Base-by-base conservation (phyloP, 2,329 filamentous ascomycete species). In the Trematosphaeria pertusa region DNA sequence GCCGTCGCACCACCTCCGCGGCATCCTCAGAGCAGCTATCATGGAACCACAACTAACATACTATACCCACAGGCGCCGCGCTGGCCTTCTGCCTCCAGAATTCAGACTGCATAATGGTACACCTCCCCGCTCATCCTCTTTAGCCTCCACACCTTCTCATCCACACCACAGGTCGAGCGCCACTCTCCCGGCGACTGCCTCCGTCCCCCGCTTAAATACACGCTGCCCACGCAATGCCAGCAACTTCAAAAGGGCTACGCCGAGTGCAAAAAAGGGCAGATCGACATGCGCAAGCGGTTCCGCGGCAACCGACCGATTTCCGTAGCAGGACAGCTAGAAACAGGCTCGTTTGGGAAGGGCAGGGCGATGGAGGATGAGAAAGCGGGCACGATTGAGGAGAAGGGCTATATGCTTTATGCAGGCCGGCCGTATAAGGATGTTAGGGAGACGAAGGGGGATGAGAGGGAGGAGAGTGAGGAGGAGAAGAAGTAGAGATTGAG, bases 271-370 rank as follows among this genome's bases (percentile, higher is more conserved):
- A 88, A 93, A 57, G 94, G 94, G 57, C 85, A 96, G 85, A 88
- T 97, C 61, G 94, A 99, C 73, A 99, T 99, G 94, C 89, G 94
- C 72, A 97, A 97, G 78, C 88, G 94, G 24, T 97, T 99, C 75
- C 85, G 94, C 45, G 94, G 94, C 48, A 97, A 97, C 77, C 85
- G 91, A 71, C 91, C 94, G 43, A 86, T 96, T 56, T 80, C 62
- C 15, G 60, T 72, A 2, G 50, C 58, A 10, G 61, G 61, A 0
- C 67, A 71, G 43, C 52, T 67, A 4, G 67, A 70, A 40, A 69
- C 62, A 20, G 67, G 66, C 42, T 59, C 65, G 3, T 64, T 65
- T 52, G 64, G 65, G 1, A 45, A 65, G n/a, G 62, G 61, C 15
- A 49, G 61, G 3, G 48, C 55, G 0, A 58, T 61, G 55, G 58